Conservation (phyloP, 805 yeast genomes). For the Candida caryicola region DNA sequence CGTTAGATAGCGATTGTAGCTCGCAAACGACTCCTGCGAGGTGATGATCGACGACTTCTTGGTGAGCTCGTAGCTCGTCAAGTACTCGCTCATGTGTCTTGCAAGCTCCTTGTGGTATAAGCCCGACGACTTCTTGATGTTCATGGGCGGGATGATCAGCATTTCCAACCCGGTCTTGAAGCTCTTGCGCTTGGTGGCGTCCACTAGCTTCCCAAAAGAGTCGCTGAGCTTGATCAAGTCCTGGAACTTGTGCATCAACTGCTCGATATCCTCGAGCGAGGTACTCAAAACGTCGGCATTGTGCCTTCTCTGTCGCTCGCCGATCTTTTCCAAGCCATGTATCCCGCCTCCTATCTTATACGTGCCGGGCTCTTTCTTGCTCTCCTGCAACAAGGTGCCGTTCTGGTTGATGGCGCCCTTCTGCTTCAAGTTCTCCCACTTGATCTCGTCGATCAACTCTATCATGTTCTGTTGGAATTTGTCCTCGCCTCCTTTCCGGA, state of each 20-base stretch:
- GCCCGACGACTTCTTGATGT: slow-evolving; percentile 31
- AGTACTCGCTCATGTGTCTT: slow-evolving; percentile 74
- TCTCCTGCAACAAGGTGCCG: slow-evolving; percentile 23
- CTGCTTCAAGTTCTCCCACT: slow-evolving; percentile 45
- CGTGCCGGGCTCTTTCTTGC: slow-evolving; percentile 1
- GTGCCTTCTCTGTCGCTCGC: slow-evolving; percentile 51
- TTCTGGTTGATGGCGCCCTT: slow-evolving; percentile 37
- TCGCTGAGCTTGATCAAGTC: slow-evolving; percentile 61
- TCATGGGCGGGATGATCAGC: slow-evolving; percentile 28
- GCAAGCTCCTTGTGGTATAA: slow-evolving; percentile 67
- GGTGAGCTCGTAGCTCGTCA: slow-evolving; percentile 33
- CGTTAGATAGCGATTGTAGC: slow-evolving; percentile 36
- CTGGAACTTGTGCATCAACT: slow-evolving; percentile 72
- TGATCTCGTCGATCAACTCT: slow-evolving; percentile 43
- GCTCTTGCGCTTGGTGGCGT: neutral
- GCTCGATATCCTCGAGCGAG: slow-evolving; percentile 75
- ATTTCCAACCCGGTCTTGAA: neutral
- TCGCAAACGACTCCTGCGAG: slow-evolving; percentile 40
- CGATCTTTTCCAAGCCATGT: slow-evolving; percentile 60
- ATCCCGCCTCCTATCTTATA: slow-evolving; percentile 50
- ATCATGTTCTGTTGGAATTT: slow-evolving; percentile 45
- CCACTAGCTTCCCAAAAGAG: slow-evolving; percentile 28
- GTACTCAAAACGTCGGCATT: slow-evolving; percentile 61
- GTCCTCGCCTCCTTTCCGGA: slow-evolving; percentile 67
- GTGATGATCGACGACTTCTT: slow-evolving; percentile 37